Evolutionary conservation across 352 stramenopile genomes (phyloP), one percentile per base, ranked within the genome.

Genomic region (Hyaloperonospora arabidopsidis): DNA sequence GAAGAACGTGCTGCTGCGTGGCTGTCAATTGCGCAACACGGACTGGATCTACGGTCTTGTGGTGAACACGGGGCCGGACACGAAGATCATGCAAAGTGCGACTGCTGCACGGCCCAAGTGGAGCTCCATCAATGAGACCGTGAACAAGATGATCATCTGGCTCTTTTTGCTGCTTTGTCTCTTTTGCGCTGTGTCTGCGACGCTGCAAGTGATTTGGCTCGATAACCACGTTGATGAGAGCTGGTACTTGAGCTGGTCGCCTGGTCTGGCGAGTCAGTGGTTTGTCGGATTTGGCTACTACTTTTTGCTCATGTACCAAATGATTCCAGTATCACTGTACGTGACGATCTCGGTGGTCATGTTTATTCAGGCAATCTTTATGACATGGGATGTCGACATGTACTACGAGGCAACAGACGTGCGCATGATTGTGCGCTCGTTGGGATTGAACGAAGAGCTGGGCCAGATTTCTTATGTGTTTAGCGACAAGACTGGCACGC

Each of bases 291-390:
- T 96, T 52, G 72, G 93, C 22, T 86, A 81, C 49, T 98, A 97
- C 74, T 89, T 98, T 28, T 75, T 98, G 17, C 77, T 98, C 39
- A 93, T 97, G 74, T 97, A 89, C 70, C 93, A 98, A 65, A 97
- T 98, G 76, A 95, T 99, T 28, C 96, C 96, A 14, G 80, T 99
- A 25, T 98, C 89, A 65, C 83, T 99, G 12, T 98, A 98, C 67
- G 94, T 99, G 35, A 97, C 93, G 0, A 94, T 98, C 15, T 95
- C 96, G 61, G 87, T 97, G 45, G 87, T 97, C 43, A 98, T 96
- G 67, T 95, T 98, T 52, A 87, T 93, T 48, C 90, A 98, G 67
- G 80, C 91, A 29, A 87, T 95, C 51, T 97, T 98, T 62, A 90
- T 99, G 67, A 87, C 92, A 3, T 92, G 72, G 74, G 80, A 96